A percentile compares a stretch with the other conserved stretches of the same genome.
Conservation (phyloP, 176 grass and related monocot genomes). For the Rhynchospora breviuscula region DNA sequence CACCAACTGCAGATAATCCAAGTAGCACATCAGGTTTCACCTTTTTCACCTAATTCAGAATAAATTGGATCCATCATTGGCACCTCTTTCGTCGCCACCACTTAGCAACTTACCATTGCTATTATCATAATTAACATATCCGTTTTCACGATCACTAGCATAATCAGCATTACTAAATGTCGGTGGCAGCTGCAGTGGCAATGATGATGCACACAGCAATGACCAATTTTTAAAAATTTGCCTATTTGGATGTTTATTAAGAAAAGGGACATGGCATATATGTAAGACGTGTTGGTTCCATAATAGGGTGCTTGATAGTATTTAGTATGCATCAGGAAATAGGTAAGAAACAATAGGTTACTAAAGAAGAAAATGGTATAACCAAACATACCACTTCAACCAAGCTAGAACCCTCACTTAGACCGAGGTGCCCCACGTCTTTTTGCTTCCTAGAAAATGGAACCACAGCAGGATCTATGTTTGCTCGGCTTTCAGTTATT, state of each 20-base stretch:
- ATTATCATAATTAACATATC: not conserved
- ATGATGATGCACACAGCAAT: not conserved
- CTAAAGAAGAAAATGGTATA: conserved; percentile 20
- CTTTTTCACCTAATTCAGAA: conserved; percentile 71
- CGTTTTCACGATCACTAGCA: not conserved
- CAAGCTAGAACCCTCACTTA: conserved; percentile 83
- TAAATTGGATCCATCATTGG: conserved; percentile 15
- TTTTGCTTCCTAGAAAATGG: conserved; percentile 80
- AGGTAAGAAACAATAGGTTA: conserved; percentile 11
- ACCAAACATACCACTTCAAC: conserved; percentile 75
- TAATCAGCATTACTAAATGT: conserved; percentile 3
- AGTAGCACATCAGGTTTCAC: conserved; percentile 96
- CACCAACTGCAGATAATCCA: conserved; percentile 98
- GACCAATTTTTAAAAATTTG: not conserved
- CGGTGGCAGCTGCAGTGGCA: not conserved
- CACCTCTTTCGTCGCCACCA: not conserved
- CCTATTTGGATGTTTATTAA: not conserved
- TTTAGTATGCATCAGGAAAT: conserved; percentile 11
- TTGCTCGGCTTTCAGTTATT: conserved; percentile 77
- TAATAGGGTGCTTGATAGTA: not conserved
- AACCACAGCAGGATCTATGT: conserved; percentile 64
- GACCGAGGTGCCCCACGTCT: conserved; percentile 57
- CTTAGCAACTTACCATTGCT: not conserved
- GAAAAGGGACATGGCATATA: not conserved
- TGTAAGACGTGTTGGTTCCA: not conserved